These are phyloP conservation scores for Coemansia sp. DNA, from an alignment of 192 early-diverging fungal species.

Conservation along the genomic window DNA sequence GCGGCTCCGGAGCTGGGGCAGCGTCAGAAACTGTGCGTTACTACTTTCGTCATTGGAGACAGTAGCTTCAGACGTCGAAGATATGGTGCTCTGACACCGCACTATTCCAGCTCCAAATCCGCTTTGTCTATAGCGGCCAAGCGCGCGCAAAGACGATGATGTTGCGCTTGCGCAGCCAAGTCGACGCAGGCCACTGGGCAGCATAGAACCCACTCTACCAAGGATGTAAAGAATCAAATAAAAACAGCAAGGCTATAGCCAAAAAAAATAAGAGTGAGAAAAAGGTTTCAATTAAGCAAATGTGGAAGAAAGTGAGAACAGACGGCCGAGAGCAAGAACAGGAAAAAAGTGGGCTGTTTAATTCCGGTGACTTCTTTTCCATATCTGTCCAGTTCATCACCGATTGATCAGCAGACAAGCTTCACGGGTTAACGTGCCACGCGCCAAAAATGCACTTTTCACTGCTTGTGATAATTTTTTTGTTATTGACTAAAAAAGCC, in stretches of 20 bases:
- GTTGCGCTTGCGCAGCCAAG: not conserved
- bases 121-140: not conserved
- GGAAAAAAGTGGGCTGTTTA: not conserved
- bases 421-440: not conserved
- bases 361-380: not conserved
- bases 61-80: slow-evolving; percentile 13
- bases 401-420: not conserved
- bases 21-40: not conserved
- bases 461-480: not conserved
- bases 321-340: not conserved
- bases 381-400: not conserved
- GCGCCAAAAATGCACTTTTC: not conserved
- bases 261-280: not conserved
- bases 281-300: not conserved
- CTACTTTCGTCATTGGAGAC: not conserved
- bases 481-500: not conserved
- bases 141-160: not conserved
- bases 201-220: not conserved
- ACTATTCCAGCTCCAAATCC: not conserved
- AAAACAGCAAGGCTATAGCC: not conserved
- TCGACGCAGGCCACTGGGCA: not conserved
- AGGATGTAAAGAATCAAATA: not conserved
- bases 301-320: not conserved
- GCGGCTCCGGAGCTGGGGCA: slow-evolving; percentile 17
- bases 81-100: slow-evolving; percentile 21